Base-by-base conservation (phyloP, 2,329 filamentous ascomycete genomes). In the Polytolypa hystricis region DNA sequence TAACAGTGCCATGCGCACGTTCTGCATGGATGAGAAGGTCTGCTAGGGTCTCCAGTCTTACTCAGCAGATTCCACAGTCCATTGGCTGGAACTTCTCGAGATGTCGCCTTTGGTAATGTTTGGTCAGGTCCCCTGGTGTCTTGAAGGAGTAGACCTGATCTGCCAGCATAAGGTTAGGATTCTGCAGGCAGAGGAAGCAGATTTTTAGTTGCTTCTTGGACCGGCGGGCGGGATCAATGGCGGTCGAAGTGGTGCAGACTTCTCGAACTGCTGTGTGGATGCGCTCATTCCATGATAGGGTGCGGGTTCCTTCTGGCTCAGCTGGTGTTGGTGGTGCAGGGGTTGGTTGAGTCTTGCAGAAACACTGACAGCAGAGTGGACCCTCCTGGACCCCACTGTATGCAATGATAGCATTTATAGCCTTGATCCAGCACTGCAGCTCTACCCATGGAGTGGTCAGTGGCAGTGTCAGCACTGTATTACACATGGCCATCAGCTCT, bases 381-480 rank as follows among this genome's bases (percentile, higher is more conserved):
- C 18, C 14, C 17, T 36, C 30, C 11, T 23, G 9, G 15, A 26
- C n/a, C 14, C 20, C 3, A 12, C 32, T 35, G 26, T 28, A 32
- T 40, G 26, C n/a, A 14, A 12, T 16, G 19, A 28, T 10, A 3
- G 14, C 9, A n/a, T 40, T 23, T 10, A 40, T 40, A 10, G 12
- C 17, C 2, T 14, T 27, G 16, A 35, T 40, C 12, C 19, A 1
- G 16, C 19, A 2, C 19, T 21, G 25, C 14, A 30, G 17, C 19
- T 40, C 19, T 6, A 9, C 19, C 16, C 21, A 26, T 18, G 6
- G 10, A 6, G 11, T 30, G 17, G 2, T 25, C 16, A 17, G 7
- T 7, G 27, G 18, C 23, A 39, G 5, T 6, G 37, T 38, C 16
- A 42, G 32, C 4, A 40, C 25, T 5, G 20, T 15, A 12, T 40